Base-by-base conservation (phyloP, 2,329 filamentous ascomycete genomes). In the Dactylellina haptotyla region DNA sequence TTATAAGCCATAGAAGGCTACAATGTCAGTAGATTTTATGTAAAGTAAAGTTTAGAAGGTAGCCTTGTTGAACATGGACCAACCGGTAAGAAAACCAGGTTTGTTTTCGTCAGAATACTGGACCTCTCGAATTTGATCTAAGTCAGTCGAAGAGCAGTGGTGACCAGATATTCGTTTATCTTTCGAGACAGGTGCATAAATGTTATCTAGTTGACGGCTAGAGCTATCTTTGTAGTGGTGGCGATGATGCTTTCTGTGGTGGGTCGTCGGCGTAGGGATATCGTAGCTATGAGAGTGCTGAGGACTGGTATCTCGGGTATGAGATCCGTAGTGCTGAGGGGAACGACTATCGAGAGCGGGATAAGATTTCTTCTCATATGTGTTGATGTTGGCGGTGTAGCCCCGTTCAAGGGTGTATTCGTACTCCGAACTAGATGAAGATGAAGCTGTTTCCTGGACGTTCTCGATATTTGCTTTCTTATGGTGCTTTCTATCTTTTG, bases 21-120 rank as follows among this genome's bases (percentile, higher is more conserved):
- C n/a, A n/a, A n/a, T n/a, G n/a, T n/a, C n/a, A n/a, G n/a, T n/a
- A n/a, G n/a, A n/a, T n/a, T n/a, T n/a, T n/a, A n/a, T n/a, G n/a
- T n/a, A n/a, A 23, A 20, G 10, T 30, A 20, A 39, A 14, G 1
- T 30, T 30, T 53, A 64, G 14, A 64, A 54, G 1, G 51, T 39
- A 18, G 59, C 6, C 20, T 72, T 72, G 14, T 30, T 54, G 18
- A 72, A 72, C 12, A 64, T 39, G 18, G 58, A 53, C 59, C 58
- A 72, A n/a, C 45, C 32, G 10, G 51, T 34, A 3, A 72, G 32
- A 28, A 59, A 65, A 1, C 53, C 26, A 10, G 45, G 10, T 8
- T 20, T 18, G 16, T 25, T 20, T 14, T 32, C 25, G 2, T 43
- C 28, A 28, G 32, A 10, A 9, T 16, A 12, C 4, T n/a, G 14